These are phyloP conservation scores for Globisporangium ultimum DNA, from an alignment of 352 stramenopile genomes.

Conservation along the genomic window DNA sequence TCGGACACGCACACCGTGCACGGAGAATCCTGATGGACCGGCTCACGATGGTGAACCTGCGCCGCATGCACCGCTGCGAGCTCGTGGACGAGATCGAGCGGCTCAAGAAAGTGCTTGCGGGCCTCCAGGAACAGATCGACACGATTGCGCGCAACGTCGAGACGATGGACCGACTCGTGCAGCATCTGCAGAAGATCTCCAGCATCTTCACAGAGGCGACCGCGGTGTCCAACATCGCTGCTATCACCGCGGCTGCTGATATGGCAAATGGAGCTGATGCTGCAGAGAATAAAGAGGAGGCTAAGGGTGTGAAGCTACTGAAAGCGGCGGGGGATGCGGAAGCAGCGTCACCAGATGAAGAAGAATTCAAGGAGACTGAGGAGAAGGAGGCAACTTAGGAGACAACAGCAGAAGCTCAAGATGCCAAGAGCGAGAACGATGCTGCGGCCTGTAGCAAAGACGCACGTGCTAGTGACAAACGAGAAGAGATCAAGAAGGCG, in stretches of 20 bases:
- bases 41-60: slow-evolving; percentile 18
- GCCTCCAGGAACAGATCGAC: slow-evolving; percentile 33
- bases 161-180: slow-evolving; percentile 29
- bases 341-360: too few species aligned
- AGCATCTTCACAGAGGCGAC: slow-evolving; percentile 16
- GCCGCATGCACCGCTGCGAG: slow-evolving; percentile 21
- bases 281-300: not conserved
- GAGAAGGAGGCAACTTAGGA: too few species aligned
- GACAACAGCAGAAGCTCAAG: too few species aligned
- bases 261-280: not conserved
- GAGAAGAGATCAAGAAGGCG: too few species aligned
- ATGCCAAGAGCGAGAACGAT: too few species aligned
- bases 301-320: too few species aligned
- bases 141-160: slow-evolving; percentile 31
- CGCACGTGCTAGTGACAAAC: too few species aligned
- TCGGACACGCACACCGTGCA: slow-evolving; percentile 19
- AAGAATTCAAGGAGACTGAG: too few species aligned
- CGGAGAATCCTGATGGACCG: slow-evolving; percentile 20
- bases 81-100: slow-evolving; percentile 34
- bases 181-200: slow-evolving; percentile 25
- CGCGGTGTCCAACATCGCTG: not conserved
- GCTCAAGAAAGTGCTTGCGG: slow-evolving; percentile 24
- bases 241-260: not conserved
- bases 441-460: too few species aligned
- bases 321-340: too few species aligned